phyloP scores from a whole-genome alignment of 805 yeast species.

The Wickerhamomyces queroliae region DNA sequence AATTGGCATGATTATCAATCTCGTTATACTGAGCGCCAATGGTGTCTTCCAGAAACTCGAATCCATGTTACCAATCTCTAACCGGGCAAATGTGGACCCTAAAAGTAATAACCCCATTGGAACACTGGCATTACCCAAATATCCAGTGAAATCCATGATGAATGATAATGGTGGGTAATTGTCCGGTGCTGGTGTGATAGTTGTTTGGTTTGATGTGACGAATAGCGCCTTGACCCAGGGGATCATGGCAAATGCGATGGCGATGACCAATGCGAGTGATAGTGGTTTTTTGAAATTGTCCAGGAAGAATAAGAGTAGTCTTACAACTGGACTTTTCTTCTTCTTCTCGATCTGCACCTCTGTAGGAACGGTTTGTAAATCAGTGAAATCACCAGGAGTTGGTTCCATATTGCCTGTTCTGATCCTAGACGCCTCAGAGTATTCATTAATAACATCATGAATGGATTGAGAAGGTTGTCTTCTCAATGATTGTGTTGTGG shows the following conservation, averaged over 20 bases:
- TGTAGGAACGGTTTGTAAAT: not conserved
- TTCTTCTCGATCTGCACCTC: not conserved
- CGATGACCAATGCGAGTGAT: conserved; percentile 59
- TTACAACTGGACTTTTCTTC: not conserved
- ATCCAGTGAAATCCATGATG: conserved; percentile 71
- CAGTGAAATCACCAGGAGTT: not conserved
- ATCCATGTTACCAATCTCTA: conserved; percentile 38
- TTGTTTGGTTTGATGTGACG: conserved; percentile 36
- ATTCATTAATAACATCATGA: conserved; percentile 37
- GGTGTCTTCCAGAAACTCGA: conserved; percentile 38
- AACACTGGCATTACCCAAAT: conserved; percentile 84
- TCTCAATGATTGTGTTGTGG: conserved; percentile 15
- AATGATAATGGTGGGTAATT: conserved; percentile 79
- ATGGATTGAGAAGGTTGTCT: conserved; percentile 33
- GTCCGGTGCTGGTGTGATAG: conserved; percentile 78
- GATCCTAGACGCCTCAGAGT: conserved; percentile 12
- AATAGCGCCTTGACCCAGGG: conserved; percentile 84
- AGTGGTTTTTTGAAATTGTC: conserved; percentile 68
- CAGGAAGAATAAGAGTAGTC: conserved; percentile 24
- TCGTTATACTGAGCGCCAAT: conserved; percentile 44
- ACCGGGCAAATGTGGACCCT: conserved; percentile 61
- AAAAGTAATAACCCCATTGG: conserved; percentile 80
- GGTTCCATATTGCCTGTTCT: not conserved
- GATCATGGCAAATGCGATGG: conserved; percentile 69
- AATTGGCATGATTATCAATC: conserved; percentile 72